These are phyloP conservation scores for Imleria badia DNA, from an alignment of 768 basidiomycete species.

Conservation along the genomic window DNA sequence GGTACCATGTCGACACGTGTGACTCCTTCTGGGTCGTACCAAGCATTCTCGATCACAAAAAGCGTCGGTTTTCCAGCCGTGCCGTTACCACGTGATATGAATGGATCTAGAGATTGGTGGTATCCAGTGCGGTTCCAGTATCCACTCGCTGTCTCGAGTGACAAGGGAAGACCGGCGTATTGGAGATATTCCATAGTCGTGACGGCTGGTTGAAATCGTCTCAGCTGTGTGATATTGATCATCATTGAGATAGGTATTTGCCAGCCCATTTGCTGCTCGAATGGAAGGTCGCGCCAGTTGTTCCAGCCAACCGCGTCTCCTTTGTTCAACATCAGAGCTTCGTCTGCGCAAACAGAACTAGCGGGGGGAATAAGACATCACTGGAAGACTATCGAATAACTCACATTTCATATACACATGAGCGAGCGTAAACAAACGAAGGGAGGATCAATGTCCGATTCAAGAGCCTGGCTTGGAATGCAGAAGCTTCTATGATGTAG, in stretches of 20 bases:
- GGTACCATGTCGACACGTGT: slow-evolving; percentile 38
- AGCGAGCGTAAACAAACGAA: slow-evolving; percentile 43
- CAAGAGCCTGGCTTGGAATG: slow-evolving; percentile 38
- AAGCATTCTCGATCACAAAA: slow-evolving; percentile 38
- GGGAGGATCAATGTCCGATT: slow-evolving; percentile 43
- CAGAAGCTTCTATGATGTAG: slow-evolving; percentile 44
- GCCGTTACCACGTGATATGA: slow-evolving; percentile 14
- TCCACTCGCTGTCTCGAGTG: slow-evolving; percentile 37
- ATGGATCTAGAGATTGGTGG: slow-evolving; percentile 19
- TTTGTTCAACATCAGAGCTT: slow-evolving; percentile 42
- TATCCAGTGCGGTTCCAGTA: slow-evolving; percentile 36
- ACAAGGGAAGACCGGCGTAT: slow-evolving; percentile 32
- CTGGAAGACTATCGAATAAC: slow-evolving; percentile 3
- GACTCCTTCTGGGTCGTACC: slow-evolving; percentile 38
- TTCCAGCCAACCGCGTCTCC: slow-evolving; percentile 40
- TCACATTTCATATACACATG: slow-evolving; percentile 40
- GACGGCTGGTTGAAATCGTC: slow-evolving; percentile 35
- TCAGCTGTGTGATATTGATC: slow-evolving; percentile 41
- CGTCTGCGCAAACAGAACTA: slow-evolving; percentile 37
- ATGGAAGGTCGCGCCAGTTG: slow-evolving; percentile 38
- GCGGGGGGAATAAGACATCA: not conserved
- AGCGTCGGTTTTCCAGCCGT: slow-evolving; percentile 21
- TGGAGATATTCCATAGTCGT: slow-evolving; percentile 40
- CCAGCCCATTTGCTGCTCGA: slow-evolving; percentile 34
- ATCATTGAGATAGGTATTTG: slow-evolving; percentile 35